Percentiles rank a stretch among this genome's conserved stretches.
phyloP scores from a whole-genome alignment of 768 basidiomycete genomes.

The Chalciporus sphaerocephalus region DNA sequence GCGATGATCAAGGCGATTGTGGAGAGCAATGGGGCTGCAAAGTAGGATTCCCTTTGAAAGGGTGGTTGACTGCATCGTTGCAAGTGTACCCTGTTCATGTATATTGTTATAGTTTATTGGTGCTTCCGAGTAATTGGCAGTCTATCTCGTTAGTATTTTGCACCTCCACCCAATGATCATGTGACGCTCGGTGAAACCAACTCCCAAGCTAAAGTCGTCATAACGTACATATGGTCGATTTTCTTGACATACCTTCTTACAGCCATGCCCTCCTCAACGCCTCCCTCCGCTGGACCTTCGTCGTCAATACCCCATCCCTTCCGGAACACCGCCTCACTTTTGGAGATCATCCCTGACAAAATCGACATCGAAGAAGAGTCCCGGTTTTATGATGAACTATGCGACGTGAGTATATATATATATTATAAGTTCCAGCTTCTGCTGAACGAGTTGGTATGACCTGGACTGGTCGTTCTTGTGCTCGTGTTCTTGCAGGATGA shows the following conservation, averaged over 20 bases:
- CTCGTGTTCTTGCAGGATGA: not conserved
- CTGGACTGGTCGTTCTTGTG: no score
- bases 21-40: slow-evolving; percentile 38
- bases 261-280: slow-evolving; percentile 8
- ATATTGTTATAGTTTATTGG: no score
- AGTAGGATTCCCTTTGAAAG: slow-evolving; percentile 1
- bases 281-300: slow-evolving; percentile 2
- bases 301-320: slow-evolving; percentile 39
- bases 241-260: not conserved
- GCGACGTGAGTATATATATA: slow-evolving; percentile 35
- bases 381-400: slow-evolving; percentile 60
- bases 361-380: slow-evolving; percentile 71
- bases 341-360: slow-evolving; percentile 51
- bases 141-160: no score
- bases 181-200: no score
- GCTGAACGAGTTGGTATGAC: not conserved
- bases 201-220: no score
- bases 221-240: no score
- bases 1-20: slow-evolving; percentile 89
- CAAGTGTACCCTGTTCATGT: not conserved
- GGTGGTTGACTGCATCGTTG: not conserved
- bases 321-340: slow-evolving; percentile 40
- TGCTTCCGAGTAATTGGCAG: no score
- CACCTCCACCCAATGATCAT: no score
- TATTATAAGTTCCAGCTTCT: not conserved